Percentiles rank a stretch among this genome's conserved stretches.
phyloP scores from a whole-genome alignment of 2,329 filamentous ascomycete genomes.

The Trichoderma pleuroti region DNA sequence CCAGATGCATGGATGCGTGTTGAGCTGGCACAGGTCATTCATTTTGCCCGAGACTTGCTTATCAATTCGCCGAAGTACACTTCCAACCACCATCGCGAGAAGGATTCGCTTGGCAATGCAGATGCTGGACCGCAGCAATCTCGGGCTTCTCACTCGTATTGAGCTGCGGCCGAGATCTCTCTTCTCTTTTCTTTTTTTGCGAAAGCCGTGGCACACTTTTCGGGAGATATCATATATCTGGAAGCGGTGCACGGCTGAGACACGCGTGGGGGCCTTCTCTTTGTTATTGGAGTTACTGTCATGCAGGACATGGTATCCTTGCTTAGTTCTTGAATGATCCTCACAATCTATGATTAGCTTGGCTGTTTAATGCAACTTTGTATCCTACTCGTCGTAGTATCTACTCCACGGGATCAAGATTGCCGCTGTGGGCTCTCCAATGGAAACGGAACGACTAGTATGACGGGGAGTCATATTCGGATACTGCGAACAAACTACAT shows the following conservation, averaged over 20 bases:
- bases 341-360: not conserved
- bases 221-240: not conserved
- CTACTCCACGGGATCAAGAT: not conserved
- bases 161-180: not conserved
- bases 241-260: not conserved
- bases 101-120: not conserved
- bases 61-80: not conserved
- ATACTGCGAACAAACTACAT: not conserved
- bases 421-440: not conserved
- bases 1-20: not conserved
- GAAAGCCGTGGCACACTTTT: not conserved
- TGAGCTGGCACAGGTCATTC: not conserved
- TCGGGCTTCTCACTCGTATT: not conserved
- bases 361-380: not conserved
- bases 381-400: too few species aligned
- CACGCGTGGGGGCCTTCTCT: not conserved
- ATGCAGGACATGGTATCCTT: not conserved
- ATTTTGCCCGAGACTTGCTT: not conserved
- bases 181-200: not conserved
- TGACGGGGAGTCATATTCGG: not conserved
- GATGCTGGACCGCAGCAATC: not conserved
- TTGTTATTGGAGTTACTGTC: not conserved
- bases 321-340: not conserved
- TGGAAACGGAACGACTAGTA: not conserved
- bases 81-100: not conserved